Conservation (phyloP, 2,329 filamentous ascomycete species). For the Claviceps pusilla region DNA sequence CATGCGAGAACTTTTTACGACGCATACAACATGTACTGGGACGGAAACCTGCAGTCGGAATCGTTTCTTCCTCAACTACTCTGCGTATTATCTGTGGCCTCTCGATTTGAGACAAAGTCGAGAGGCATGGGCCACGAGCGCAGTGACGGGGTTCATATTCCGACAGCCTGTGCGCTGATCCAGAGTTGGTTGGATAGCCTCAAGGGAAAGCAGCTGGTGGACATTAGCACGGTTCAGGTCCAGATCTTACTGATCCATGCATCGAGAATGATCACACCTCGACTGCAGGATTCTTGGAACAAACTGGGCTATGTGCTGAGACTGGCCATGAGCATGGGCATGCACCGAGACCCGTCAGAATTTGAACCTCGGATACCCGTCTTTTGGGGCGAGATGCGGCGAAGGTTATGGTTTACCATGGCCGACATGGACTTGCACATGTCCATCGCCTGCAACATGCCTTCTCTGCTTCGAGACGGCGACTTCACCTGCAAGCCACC, state of each 20-base stretch:
- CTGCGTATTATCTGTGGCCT: slow-evolving; percentile 36
- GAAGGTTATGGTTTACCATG: slow-evolving; percentile 42
- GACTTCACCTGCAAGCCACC: slow-evolving; percentile 40
- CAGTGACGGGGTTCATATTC: slow-evolving; percentile 39
- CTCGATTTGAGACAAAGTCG: slow-evolving; percentile 35
- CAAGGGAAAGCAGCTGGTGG: slow-evolving; percentile 36
- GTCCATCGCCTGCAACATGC: slow-evolving; percentile 36
- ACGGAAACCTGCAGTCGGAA: slow-evolving; percentile 29
- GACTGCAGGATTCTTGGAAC: slow-evolving; percentile 37
- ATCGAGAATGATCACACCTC: slow-evolving; percentile 35
- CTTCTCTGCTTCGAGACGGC: slow-evolving; percentile 34
- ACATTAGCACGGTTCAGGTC: slow-evolving; percentile 38
- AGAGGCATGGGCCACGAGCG: slow-evolving; percentile 36
- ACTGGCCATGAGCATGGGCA: slow-evolving; percentile 44
- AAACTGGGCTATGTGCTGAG: slow-evolving; percentile 40
- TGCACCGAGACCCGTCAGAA: slow-evolving; percentile 42
- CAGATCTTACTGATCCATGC: slow-evolving; percentile 39
- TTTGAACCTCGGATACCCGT: slow-evolving; percentile 32
- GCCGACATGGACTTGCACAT: slow-evolving; percentile 42
- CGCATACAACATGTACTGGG: slow-evolving; percentile 38
- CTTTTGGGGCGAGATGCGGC: slow-evolving; percentile 37
- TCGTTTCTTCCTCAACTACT: slow-evolving; percentile 39
- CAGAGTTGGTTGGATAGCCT: slow-evolving; percentile 38
- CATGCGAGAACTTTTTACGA: slow-evolving; percentile 36
- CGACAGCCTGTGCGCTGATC: slow-evolving; percentile 40